Base-by-base conservation (phyloP, 2,329 filamentous ascomycete species). In the Colletotrichum theobromicola region DNA sequence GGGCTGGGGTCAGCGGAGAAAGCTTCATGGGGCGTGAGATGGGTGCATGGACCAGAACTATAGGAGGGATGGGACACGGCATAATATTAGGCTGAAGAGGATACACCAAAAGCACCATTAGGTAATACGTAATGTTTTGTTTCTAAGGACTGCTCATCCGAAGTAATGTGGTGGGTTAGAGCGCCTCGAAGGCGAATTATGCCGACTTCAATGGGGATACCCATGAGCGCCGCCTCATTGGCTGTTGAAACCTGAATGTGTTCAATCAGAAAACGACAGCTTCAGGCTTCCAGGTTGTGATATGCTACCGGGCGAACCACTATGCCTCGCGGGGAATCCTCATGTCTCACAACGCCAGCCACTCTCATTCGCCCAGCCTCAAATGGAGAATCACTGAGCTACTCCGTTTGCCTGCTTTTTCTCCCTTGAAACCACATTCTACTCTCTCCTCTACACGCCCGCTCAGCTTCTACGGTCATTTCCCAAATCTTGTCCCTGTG, bases 131-230 rank as follows among this genome's bases (percentile, higher is more conserved):
- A 46, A 46, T 46, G 42, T 46, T 46, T 46, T 18, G n/a, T 46
- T 21, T 21, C 5, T 1, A 7, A 13, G 42, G 4, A 21, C 42
- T 13, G 42, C 42, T 7, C 42, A 21, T 0, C 0, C 4, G 2
- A 5, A 1, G 42, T 46, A n/a, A 7, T 13, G 4, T 0, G 1
- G 10, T 7, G 42, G 42, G 18, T 46, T 21, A 7, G 3, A 21
- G n/a, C 10, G 1, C n/a, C 5, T 0, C 5, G 0, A 21, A 13
- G 10, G 42, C 42, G 2, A n/a, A 21, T 46, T 46, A 18, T 6
- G 42, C 1, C 5, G 42, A 4, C n/a, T 13, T 21, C 18, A 5
- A 1, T 18, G 12, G 10, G 42, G 2, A 7, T 21, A n/a, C n/a
- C 10, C 42, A 4, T 1, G 18, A 46, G n/a, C 0, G 10, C 21